Base-by-base conservation (phyloP, 306 rosid species). In the Pachyrhizus erosus region DNA sequence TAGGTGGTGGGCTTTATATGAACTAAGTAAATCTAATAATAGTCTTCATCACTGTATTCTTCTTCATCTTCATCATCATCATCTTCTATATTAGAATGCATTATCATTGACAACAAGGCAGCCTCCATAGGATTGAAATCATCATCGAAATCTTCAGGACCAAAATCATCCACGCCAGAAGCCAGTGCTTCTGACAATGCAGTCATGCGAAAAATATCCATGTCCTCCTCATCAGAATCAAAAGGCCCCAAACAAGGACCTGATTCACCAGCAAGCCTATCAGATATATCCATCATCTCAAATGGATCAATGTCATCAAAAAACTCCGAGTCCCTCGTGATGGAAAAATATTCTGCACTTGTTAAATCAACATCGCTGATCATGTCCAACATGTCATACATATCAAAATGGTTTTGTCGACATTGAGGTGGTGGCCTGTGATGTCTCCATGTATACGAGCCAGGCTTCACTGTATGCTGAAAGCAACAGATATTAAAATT, bases 381-480 rank as follows among this genome's bases (percentile, higher is more conserved):
- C 78, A 87, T 79, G 29, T 87, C 88, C 73, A 87, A 64, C 80
- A 79, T 24, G 4, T 79, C 83, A 46, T 70, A 14, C 88, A 82
- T 27, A 62, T 43, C 82, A 12, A 11, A 24, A 55, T 74, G 40
- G 79, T 34, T 75, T 33, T 42, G 48, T 54, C 83, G 78, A 12
- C 37, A 81, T 9, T 39, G 77, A 54, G 85, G 90, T 20, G 87
- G 90, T 20, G 88, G 90, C 74, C 70, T 82, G 49, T 42, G 13
- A 43, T 87, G 85, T 42, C 54, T 71, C 84, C 86, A 78, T 62
- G 83, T 55, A 74, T 84, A 87, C 1, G 90, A 87, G 27, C 87
- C 90, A 34, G 80, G 87, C 81, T 79, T 87, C 80, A 82, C 88
- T 20, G 78, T 82, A 46, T 87, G 90, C 90, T 87, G 88, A 65